These are phyloP conservation scores for Oemleria cerasiformis DNA, from an alignment of 306 rosid species.

Conservation along the genomic window DNA sequence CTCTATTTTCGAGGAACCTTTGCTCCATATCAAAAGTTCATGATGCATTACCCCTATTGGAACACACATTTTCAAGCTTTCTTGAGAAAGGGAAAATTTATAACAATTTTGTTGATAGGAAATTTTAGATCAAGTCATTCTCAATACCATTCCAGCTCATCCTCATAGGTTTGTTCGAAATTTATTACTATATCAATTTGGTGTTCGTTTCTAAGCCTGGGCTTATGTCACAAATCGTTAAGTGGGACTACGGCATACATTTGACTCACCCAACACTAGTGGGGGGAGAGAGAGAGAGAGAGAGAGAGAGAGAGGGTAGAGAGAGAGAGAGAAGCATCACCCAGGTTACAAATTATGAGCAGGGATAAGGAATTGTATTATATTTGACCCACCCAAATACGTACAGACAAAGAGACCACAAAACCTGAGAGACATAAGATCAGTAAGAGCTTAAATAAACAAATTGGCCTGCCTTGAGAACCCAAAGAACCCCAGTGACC, in stretches of 20 bases:
- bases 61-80: neutral
- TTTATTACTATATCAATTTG: neutral
- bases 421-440: neutral
- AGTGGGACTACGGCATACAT: neutral
- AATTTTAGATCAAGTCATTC: neutral
- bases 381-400: neutral
- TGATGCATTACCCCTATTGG: neutral
- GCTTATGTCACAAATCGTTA: neutral
- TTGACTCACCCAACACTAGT: neutral
- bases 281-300: too few relatives aligned
- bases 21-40: neutral
- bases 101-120: neutral
- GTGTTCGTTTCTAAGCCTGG: neutral
- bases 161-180: neutral
- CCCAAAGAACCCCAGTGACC: neutral
- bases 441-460: neutral
- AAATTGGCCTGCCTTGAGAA: neutral
- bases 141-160: neutral
- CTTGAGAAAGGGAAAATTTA: neutral
- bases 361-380: neutral
- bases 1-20: neutral
- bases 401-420: too few relatives aligned
- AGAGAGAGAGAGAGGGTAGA: neutral
- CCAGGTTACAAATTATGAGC: too few relatives aligned
- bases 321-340: too few relatives aligned